Evolutionary conservation across 1,139 yeast genomes (phyloP).

Genomic region (Taiozyma sp.): DNA sequence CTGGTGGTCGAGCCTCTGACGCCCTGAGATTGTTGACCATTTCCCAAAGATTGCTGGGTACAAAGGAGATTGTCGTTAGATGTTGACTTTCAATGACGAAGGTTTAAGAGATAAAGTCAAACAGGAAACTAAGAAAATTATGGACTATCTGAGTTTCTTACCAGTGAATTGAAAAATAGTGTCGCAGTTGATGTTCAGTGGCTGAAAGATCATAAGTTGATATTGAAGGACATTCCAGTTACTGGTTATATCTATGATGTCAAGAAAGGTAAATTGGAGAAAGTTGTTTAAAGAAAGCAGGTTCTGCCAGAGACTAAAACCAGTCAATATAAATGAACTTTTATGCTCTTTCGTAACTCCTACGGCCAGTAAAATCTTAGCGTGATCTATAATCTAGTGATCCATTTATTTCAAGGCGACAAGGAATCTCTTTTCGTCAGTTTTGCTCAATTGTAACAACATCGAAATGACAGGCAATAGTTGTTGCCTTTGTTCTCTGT

Average conservation of each 20-base stretch:
- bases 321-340: no score
- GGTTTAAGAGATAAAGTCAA: conserved; percentile 27
- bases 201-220: conserved; percentile 15
- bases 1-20: conserved; percentile 41
- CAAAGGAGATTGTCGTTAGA: conserved; percentile 37
- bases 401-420: conserved; percentile 43
- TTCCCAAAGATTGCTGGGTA: conserved; percentile 33
- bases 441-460: conserved; percentile 59
- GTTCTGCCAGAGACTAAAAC: no score
- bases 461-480: conserved; percentile 82
- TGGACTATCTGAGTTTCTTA: conserved; percentile 26
- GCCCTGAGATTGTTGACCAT: conserved; percentile 38
- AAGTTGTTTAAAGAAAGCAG: no score
- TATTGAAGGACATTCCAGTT: conserved; percentile 29
- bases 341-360: neutral
- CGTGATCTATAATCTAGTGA: neutral
- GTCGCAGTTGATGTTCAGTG: conserved; percentile 35
- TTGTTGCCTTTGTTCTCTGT: conserved; percentile 83
- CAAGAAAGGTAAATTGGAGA: conserved; percentile 31
- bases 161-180: conserved; percentile 31
- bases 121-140: conserved; percentile 28
- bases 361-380: neutral
- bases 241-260: conserved; percentile 38
- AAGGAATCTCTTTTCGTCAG: conserved; percentile 69
- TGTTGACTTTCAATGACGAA: conserved; percentile 36